Percentiles rank a stretch among this genome's conserved stretches.
Conservation (phyloP, 495 filamentous ascomycete genomes). For the Poronia punctata region DNA sequence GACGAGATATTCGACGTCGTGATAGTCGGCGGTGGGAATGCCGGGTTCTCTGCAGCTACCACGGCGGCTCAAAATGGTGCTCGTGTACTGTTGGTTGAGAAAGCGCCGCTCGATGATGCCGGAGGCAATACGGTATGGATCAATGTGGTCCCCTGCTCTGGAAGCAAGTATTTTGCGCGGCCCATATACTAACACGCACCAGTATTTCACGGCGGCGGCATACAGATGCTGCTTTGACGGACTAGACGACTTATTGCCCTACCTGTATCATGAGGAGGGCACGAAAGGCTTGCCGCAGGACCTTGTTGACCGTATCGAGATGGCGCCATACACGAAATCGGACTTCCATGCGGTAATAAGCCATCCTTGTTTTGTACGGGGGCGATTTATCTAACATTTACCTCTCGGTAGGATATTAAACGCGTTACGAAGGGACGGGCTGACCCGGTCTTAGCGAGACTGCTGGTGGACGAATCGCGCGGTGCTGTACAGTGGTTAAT, state of each 20-base stretch:
- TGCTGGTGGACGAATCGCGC: conserved; percentile 41
- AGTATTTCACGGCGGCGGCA: conserved; percentile 52
- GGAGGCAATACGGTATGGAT: conserved; percentile 44
- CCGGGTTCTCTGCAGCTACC: conserved; percentile 50
- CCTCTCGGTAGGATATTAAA: conserved; percentile 43
- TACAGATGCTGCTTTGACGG: conserved; percentile 44
- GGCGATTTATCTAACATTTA: too few relatives aligned
- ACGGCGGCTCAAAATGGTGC: conserved; percentile 37
- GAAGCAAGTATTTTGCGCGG: too few relatives aligned
- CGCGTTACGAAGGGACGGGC: conserved; percentile 43
- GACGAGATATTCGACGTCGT: conserved; percentile 40
- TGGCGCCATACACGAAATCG: conserved; percentile 21
- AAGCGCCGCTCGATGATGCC: conserved; percentile 44
- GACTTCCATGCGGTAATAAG: conserved; percentile 19
- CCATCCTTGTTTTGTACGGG: background rate
- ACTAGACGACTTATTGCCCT: conserved; percentile 36
- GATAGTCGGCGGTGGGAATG: conserved; percentile 52
- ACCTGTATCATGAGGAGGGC: conserved; percentile 21
- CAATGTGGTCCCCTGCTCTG: too few relatives aligned
- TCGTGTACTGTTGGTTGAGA: conserved; percentile 45
- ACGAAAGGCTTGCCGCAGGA: conserved; percentile 31
- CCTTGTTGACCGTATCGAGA: conserved; percentile 36
- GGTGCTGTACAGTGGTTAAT: conserved; percentile 49
- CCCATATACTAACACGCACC: background rate
- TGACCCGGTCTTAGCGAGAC: conserved; percentile 34